Conservation (phyloP, 805 yeast genomes). For the Candida montana region DNA sequence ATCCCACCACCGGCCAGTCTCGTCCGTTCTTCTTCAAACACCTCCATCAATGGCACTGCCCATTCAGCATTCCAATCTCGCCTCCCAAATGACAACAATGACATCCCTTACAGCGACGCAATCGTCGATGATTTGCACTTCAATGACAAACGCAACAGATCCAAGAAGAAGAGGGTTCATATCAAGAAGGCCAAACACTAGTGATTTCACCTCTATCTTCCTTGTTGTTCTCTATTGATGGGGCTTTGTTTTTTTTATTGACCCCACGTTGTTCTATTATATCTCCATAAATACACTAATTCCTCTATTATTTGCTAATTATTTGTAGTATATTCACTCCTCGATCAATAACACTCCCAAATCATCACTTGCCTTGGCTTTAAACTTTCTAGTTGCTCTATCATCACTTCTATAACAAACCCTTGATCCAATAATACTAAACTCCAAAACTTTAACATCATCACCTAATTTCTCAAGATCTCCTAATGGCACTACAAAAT, state of each 20-base stretch:
- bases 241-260: neutral
- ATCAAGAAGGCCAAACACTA: conserved; percentile 5
- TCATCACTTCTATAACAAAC: conserved; percentile 72
- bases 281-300: neutral
- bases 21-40: neutral
- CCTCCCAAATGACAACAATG: neutral
- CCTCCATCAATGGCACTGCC: neutral
- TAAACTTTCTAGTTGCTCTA: conserved; percentile 79
- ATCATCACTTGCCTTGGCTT: conserved; percentile 69
- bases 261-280: neutral
- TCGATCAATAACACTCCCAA: conserved; percentile 19
- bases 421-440: conserved; percentile 74
- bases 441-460: conserved; percentile 39
- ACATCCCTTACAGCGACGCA: conserved; percentile 12
- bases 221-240: neutral
- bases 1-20: neutral
- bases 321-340: neutral
- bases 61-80: neutral
- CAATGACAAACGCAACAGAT: conserved; percentile 19
- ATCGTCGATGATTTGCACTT: conserved; percentile 11
- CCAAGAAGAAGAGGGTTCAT: conserved; percentile 17
- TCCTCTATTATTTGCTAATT: too few relatives aligned
- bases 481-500: conserved; percentile 38
- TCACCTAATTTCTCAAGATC: conserved; percentile 12
- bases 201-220: too few relatives aligned